Evolutionary conservation across 2,329 filamentous ascomycete genomes (phyloP).

Genomic region (Colletotrichum sp.): DNA sequence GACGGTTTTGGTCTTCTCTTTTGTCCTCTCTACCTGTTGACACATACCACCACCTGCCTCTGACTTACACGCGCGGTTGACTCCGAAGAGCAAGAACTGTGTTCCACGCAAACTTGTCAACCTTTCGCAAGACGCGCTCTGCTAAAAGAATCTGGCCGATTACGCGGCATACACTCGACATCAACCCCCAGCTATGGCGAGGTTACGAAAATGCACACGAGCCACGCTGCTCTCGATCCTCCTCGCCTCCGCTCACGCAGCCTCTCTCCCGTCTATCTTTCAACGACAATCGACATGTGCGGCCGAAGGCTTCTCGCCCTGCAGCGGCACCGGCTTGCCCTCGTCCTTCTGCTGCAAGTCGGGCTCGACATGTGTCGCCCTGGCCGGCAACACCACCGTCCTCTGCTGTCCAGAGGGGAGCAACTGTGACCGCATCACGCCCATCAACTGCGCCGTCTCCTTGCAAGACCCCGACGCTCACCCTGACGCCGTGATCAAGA

Average conservation of each 20-base stretch:
- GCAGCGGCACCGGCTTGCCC: conserved; percentile 60
- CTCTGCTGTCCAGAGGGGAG: conserved; percentile 70
- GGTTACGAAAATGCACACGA: conserved; percentile 33
- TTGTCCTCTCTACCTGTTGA: neutral
- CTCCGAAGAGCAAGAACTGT: neutral
- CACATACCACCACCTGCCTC: neutral
- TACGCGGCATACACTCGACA: neutral
- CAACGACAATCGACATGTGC: conserved; percentile 55
- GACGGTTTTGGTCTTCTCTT: neutral
- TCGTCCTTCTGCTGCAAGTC: conserved; percentile 70
- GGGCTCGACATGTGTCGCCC: conserved; percentile 58
- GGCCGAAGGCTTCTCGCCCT: conserved; percentile 54
- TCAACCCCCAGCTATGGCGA: conserved; percentile 27
- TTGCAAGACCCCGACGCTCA: conserved; percentile 64
- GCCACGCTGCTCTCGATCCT: conserved; percentile 43
- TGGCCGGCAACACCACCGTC: conserved; percentile 70
- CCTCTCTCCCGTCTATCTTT: conserved; percentile 44
- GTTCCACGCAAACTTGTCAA: neutral
- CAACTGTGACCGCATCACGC: conserved; percentile 64
- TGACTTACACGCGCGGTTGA: conserved; percentile 14
- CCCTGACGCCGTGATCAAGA: conserved; percentile 68
- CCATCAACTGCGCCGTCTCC: conserved; percentile 68
- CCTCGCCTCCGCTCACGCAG: conserved; percentile 40
- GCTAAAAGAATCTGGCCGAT: neutral
- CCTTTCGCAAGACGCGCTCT: neutral